Conservation (phyloP, 1,284 basidiomycete genomes). For the Leccinum pallidistipes region DNA sequence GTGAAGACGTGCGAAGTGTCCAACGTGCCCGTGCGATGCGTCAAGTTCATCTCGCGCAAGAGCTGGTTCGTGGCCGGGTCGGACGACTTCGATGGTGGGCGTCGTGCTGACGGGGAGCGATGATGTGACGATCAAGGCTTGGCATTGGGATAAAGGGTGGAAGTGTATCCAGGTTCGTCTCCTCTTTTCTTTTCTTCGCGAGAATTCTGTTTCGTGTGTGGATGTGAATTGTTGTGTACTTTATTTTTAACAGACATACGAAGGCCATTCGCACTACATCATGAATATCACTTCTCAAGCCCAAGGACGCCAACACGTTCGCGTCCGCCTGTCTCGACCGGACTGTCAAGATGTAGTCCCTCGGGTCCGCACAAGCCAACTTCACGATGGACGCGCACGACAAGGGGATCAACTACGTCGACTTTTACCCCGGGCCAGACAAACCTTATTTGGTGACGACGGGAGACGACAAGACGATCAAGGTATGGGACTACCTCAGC, state of each 20-base stretch:
- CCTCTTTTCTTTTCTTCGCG: not conserved
- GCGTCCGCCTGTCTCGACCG: conserved; percentile 95
- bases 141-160: conserved; percentile 99
- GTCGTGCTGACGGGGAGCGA: conserved; percentile 96
- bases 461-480: conserved; percentile 96
- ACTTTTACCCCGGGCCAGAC: conserved; percentile 98
- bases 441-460: conserved; percentile 97
- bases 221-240: not conserved
- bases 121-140: conserved; percentile 99
- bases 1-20: conserved; percentile 98
- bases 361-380: conserved; percentile 82
- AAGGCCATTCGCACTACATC: conserved; percentile 99
- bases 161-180: conserved; percentile 85
- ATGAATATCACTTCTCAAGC: conserved; percentile 98
- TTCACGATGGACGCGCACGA: conserved; percentile 99
- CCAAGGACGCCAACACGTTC: conserved; percentile 97
- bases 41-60: conserved; percentile 96
- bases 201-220: not conserved
- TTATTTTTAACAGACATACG: conserved; percentile 67
- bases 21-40: conserved; percentile 96
- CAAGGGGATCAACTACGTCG: conserved; percentile 99
- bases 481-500: conserved; percentile 98
- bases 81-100: conserved; percentile 94
- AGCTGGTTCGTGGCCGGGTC: conserved; percentile 98
- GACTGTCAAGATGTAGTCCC: conserved; percentile 96